Evolutionary conservation across 805 yeast genomes (phyloP), one percentile per base, ranked within the genome.

Genomic region (Hanseniaspora guilliermondii): DNA sequence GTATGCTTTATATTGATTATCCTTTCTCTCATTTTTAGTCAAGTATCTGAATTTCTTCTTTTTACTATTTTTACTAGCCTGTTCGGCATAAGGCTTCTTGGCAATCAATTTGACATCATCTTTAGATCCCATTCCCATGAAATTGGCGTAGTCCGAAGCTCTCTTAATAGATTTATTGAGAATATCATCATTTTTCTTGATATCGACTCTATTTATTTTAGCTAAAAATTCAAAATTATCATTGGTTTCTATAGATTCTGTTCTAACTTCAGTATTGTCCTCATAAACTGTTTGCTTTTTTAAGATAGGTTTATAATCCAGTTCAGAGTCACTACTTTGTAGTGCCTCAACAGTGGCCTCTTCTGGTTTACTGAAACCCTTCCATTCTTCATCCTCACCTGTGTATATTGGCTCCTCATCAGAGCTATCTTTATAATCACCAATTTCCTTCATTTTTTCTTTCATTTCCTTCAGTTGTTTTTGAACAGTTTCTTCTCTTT

Each of bases 31-130:
- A 27, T 74, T 70, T 67, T 87, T 87, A 49, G 93, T 78, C 66
- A 89, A 74, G 62, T 89, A 91, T 69, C 96, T 79, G 64, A 88
- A 88, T 75, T 89, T 89, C 75, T 80, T 83, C 76, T 83, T 77
- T 57, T 60, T 62, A 44, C 49, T 49, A 16, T 32, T 41, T 8
- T 61, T 64, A 22, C 61, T 60, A 35, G 61, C 61, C 22, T 52
- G 55, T 16, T 52, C 55, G 27, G 39, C 40, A 16, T 52, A 52
- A 17, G 49, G 12, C 22, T 52, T 37, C 33, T 44, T 52, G n/a
- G 58, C 57, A 46, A 63, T 62, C 25, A 62, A 59, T 19, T 59
- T 62, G 9, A 62, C 61, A 33, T 64, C 64, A 27, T 67, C 67
- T 35, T 62, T 64, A 53, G 78, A 76, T 41, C 73, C 67, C 59